These are phyloP conservation scores for Silene vulgaris DNA, from an alignment of 179 eudicot genomes.

Conservation along the genomic window DNA sequence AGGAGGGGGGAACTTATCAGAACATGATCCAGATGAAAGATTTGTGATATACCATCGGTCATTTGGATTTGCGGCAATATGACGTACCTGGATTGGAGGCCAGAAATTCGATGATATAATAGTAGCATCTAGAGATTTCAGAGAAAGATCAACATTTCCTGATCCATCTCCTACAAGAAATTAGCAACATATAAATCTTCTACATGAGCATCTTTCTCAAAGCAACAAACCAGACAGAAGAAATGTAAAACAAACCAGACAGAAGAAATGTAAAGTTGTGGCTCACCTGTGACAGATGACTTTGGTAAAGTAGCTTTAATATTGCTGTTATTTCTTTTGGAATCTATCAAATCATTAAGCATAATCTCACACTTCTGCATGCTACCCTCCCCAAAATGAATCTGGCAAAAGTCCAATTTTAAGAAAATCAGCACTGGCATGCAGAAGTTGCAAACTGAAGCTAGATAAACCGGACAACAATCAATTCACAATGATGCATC, in stretches of 20 bases:
- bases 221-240: slow-evolving; percentile 19
- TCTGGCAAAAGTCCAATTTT: slow-evolving; percentile 39
- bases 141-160: slow-evolving; percentile 47
- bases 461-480: slow-evolving; percentile 6
- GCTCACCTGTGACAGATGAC: slow-evolving; percentile 52
- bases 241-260: slow-evolving; percentile 2
- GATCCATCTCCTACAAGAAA: slow-evolving; percentile 35
- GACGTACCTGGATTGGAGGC: slow-evolving; percentile 95
- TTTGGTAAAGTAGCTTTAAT: slow-evolving; percentile 76
- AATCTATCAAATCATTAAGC: slow-evolving; percentile 97
- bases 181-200: slow-evolving; percentile 10
- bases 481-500: slow-evolving; percentile 1
- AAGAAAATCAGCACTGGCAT: slow-evolving; percentile 17
- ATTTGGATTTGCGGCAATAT: background rate
- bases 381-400: slow-evolving; percentile 98
- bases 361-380: slow-evolving; percentile 98
- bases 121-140: slow-evolving; percentile 67
- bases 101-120: slow-evolving; percentile 95
- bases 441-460: background rate
- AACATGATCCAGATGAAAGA: too few species aligned
- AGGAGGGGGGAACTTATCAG: too few species aligned
- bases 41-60: background rate
- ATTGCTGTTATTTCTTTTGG: slow-evolving; percentile 79
- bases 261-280: slow-evolving; percentile 6
- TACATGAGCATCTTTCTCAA: slow-evolving; percentile 16